Base-by-base conservation (phyloP, 768 basidiomycete species). In the Kwoniella sp. region DNA sequence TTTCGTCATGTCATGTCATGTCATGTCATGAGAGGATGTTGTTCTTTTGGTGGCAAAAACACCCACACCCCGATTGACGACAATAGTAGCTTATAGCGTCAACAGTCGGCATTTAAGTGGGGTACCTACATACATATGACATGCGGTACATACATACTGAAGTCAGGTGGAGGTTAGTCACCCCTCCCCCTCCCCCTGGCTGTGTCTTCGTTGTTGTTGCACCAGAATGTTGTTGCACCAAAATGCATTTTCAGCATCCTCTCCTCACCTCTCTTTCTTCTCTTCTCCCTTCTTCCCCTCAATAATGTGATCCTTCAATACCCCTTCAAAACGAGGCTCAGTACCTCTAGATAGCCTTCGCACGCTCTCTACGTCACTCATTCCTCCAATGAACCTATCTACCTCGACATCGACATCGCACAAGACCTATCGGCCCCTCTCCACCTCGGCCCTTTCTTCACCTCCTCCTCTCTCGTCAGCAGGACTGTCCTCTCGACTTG, bases 381-480 rank as follows among this genome's bases (percentile, higher is more conserved):
- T 3, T 8, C 41, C 20, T 20, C 34, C 34, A 37, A 45, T 45
- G 41, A 45, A 45, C 15, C 41, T 45, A n/a, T n/a, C n/a, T n/a
- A n/a, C n/a, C 41, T 45, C 41, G 15, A 3, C 41, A 3, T 45
- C 41, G 20, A 11, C 41, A 4, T 45, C 41, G 8, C 20, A 8
- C 8, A 45, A 45, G 4, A 45, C 15, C 8, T 45, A 45, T 17
- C 41, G 20, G 4, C 70, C 63, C 63, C 84, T 82, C 67, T 90
- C 82, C 69, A 88, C 89, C 70, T 64, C 64, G 79, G 63, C 53
- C 70, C 69, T 41, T 81, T 65, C 65, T 93, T 80, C 76, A 90
- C 79, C 47, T 91, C 90, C 47, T 86, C 83, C 0, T 90, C 92
- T 60, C 84, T 85, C 57, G 4, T 84, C 85, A 26, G 57, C 57